These are phyloP conservation scores for Coleophoma crateriformis DNA, from an alignment of 2,329 filamentous ascomycete species.

Conservation along the genomic window DNA sequence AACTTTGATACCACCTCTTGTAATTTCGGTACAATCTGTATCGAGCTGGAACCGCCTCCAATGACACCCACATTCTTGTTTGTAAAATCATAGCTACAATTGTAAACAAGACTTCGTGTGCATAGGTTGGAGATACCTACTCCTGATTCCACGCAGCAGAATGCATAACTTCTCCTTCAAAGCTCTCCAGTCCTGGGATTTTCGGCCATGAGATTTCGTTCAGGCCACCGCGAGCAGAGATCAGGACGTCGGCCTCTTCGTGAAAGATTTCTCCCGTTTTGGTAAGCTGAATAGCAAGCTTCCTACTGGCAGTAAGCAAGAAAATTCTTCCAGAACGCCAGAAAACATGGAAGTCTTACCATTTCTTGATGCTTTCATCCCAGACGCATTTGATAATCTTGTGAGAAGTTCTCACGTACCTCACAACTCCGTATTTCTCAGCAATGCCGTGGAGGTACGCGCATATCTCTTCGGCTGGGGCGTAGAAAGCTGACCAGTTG, in stretches of 20 bases:
- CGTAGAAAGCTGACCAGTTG: slow-evolving; percentile 49
- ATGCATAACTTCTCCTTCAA: slow-evolving; percentile 37
- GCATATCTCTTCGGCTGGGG: slow-evolving; percentile 51
- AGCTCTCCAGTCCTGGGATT: slow-evolving; percentile 37
- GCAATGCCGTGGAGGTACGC: slow-evolving; percentile 45
- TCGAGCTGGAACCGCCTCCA: slow-evolving; percentile 43
- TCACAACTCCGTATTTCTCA: slow-evolving; percentile 44
- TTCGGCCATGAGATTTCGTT: slow-evolving; percentile 29
- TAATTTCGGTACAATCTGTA: slow-evolving; percentile 42
- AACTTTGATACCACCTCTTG: slow-evolving; percentile 34
- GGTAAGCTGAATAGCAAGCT: slow-evolving; percentile 31
- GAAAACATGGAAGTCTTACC: slow-evolving; percentile 25
- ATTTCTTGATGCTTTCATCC: slow-evolving; percentile 44
- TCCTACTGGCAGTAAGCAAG: slow-evolving; percentile 18
- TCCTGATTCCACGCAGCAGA: slow-evolving; percentile 31
- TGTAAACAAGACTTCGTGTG: background rate
- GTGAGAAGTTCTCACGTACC: slow-evolving; percentile 50
- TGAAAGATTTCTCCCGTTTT: slow-evolving; percentile 16
- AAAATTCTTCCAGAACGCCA: too few relatives aligned
- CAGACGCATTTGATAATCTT: slow-evolving; percentile 43
- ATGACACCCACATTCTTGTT: slow-evolving; percentile 41
- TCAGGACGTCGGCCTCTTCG: slow-evolving; percentile 4
- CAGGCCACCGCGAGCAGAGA: slow-evolving; percentile 2
- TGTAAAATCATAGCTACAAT: slow-evolving; percentile 33
- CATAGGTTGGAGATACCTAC: background rate